phyloP scores from a whole-genome alignment of 768 basidiomycete species.

The Mycena albidolilacea region DNA sequence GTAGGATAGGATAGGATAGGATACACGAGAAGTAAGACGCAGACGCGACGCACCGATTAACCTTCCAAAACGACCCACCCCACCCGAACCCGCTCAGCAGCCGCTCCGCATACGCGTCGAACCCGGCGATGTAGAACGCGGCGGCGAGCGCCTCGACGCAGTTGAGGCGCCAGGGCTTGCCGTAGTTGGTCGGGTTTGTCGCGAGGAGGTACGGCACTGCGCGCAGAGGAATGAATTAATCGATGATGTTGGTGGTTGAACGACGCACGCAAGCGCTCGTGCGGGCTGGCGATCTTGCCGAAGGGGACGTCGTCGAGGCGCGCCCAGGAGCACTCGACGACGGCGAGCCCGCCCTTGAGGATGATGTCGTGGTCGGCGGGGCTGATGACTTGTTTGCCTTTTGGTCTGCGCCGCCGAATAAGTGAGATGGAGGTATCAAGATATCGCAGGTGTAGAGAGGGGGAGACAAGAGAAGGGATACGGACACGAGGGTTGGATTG shows the following conservation, averaged over 20 bases:
- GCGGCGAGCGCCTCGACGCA: conserved; percentile 97
- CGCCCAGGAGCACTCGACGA: conserved; percentile 99
- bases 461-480: conserved; percentile 14
- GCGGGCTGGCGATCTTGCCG: conserved; percentile 90
- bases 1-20: neutral
- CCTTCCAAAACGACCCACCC: conserved; percentile 89
- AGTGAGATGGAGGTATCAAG: conserved; percentile 28
- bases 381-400: conserved; percentile 82
- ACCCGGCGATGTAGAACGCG: conserved; percentile 94
- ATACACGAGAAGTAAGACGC: too few relatives aligned
- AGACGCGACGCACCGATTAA: conserved; percentile 75
- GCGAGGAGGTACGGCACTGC: conserved; percentile 96
- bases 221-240: neutral
- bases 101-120: conserved; percentile 83
- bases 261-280: conserved; percentile 88
- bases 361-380: conserved; percentile 90
- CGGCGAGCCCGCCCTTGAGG: conserved; percentile 83
- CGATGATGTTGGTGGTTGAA: neutral
- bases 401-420: conserved; percentile 69
- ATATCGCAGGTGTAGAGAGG: neutral
- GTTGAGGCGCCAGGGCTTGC: conserved; percentile 96
- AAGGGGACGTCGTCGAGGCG: conserved; percentile 96
- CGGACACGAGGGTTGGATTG: neutral
- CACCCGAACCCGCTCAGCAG: conserved; percentile 90
- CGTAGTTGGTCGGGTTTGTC: conserved; percentile 98